Evolutionary conservation across 495 filamentous ascomycete genomes (phyloP), one percentile per base, ranked within the genome.

Genomic region (Trichoderma orchidacearum): DNA sequence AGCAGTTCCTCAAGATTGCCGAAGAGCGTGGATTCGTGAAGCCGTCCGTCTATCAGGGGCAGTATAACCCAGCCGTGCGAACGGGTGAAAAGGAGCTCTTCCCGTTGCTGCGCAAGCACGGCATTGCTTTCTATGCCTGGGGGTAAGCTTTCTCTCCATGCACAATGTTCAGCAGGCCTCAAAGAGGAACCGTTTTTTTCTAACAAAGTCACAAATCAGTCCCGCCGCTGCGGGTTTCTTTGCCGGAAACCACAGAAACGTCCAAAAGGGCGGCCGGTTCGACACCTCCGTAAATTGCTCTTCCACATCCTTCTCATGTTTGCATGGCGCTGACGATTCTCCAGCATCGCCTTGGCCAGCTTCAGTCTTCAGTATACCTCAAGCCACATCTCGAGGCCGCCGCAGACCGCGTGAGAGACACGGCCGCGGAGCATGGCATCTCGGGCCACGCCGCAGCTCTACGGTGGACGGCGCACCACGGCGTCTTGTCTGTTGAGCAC

Each of bases 1-100:
- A 91, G 3, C 90, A 96, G 75, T 75, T 95, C 18, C 86, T 85
- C 5, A 80, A 89, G 56, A 81, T 84, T 17, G 92, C 87, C 72
- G 83, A 85, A 60, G 80, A 86, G 70, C 81, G 85, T 58, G 82
- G 83, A 29, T 89, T 84, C 82, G 80, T 87, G 51, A 76, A 79
- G 31, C 84, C 86, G 28, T 85, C 77, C 3, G 72, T 88, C 32
- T 35, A 35, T 35, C 5, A 13, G 12, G 12, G n/a, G 32, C 32
- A n/a, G 11, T n/a, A 13, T 13, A n/a, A 35, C 32, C 12, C 32
- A 35, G 32, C 12, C 7, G 12, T 35, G 12, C 32, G n/a, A n/a
- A 13, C 58, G 15, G 62, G 58, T n/a, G 79, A 79, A 54, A 59
- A 60, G 12, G 67, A 72, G 18, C 62, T 80, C 4, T 65, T 80